Evolutionary conservation across 176 grass and related monocot species (phyloP), one percentile per base, ranked within the genome.

Genomic region (Lolium multiflorum): DNA sequence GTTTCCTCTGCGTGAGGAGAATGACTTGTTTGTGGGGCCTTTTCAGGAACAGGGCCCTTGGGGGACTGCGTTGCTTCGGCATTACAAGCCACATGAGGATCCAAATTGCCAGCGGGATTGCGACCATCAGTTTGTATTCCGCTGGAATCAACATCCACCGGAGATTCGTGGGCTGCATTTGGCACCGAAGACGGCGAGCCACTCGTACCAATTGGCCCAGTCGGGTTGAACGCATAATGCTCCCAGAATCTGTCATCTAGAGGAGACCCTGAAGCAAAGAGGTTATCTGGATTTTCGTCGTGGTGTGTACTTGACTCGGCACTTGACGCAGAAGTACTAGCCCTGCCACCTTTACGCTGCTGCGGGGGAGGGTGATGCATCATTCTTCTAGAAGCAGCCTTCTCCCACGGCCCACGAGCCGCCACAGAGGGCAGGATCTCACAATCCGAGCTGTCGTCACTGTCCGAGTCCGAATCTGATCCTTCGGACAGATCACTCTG

Each of bases 371-470:
- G 72, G n/a, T 71, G 78, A 80, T 77, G 77, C 21, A 31, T 80
- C 43, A 72, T 84, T 73, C 81, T 96, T 22, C 72, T 99, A 13
- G 70, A 94, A 83, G 92, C 87, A 82, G 97, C 94, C 5, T 57
- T 89, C 91, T 99, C 94, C 97, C 94, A 99, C 76, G 71, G 35
- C 82, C 91, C 80, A 13, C 94, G 92, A 17, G 91, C 91, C 0
- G 44, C 41, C 72, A 88, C 90, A 25, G 61, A 28, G 61, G 24
- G 11, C 9, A 98, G 74, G 54, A 99, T 91, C 82, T 99, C 94
- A 77, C 90, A 96, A 89, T 99, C 97, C 44, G 92, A 99, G 25
- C 46, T 64, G 41, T 77, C 85, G 61, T 73, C 46, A 1, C 81
- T 55, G 6, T 75, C 86, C 71, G 62, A 80, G 20, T 81, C 62